Conservation (phyloP, 78 protist species). For the Mastigamoeba balamuthi region DNA sequence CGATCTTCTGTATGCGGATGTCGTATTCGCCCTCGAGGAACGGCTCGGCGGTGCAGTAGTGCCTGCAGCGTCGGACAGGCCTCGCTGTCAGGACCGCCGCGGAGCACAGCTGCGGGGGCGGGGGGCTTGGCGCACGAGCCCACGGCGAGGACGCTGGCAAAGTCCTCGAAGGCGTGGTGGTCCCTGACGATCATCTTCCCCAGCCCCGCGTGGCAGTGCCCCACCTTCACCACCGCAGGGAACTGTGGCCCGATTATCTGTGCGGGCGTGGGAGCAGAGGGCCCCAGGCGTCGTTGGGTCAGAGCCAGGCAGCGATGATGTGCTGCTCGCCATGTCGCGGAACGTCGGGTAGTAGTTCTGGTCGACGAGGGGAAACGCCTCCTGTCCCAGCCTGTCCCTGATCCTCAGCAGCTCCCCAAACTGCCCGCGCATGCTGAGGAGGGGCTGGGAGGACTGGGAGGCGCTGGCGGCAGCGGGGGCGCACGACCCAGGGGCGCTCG, state of each 20-base stretch:
- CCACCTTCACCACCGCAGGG: background rate
- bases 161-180: background rate
- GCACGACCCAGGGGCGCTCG: too few relatives aligned
- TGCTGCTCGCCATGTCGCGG: too few relatives aligned
- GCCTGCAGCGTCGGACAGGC: too few relatives aligned
- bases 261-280: too few relatives aligned
- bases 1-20: conserved; percentile 21
- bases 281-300: background rate
- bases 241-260: background rate
- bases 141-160: background rate
- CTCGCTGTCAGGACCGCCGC: too few relatives aligned
- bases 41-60: background rate
- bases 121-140: too few relatives aligned
- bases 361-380: background rate
- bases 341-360: background rate
- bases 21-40: conserved; percentile 11
- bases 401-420: background rate
- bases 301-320: too few relatives aligned
- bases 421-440: too few relatives aligned
- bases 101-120: too few relatives aligned
- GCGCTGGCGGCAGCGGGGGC: too few relatives aligned
- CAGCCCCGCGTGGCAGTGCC: background rate
- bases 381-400: background rate
- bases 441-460: too few relatives aligned
- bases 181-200: background rate